These are phyloP conservation scores for Hortaea sp. DNA, from an alignment of 2,329 filamentous ascomycete genomes.

Conservation along the genomic window DNA sequence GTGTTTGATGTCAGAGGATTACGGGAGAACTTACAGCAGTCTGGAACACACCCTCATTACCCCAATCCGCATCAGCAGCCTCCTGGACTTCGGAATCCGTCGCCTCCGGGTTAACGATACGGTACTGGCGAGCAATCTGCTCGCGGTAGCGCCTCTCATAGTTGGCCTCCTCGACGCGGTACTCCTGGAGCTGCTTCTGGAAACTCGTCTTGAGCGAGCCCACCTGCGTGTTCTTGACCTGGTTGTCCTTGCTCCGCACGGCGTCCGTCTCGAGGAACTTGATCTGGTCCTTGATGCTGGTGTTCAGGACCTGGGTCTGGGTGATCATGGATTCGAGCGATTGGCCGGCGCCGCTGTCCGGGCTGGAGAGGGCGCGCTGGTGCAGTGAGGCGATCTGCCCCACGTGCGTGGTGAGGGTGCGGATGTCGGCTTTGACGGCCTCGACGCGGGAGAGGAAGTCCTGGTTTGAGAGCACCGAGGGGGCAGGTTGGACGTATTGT, in stretches of 20 bases:
- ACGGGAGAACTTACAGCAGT: slow-evolving; percentile 54
- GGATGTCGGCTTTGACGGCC: slow-evolving; percentile 57
- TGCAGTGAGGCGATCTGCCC: slow-evolving; percentile 59
- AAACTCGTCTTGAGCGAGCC: slow-evolving; percentile 62
- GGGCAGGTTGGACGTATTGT: slow-evolving; percentile 32
- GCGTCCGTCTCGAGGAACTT: slow-evolving; percentile 64
- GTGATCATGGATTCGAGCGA: slow-evolving; percentile 59
- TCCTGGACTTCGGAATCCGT: slow-evolving; percentile 60
- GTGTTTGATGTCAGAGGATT: too few relatives aligned
- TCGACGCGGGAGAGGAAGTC: slow-evolving; percentile 61
- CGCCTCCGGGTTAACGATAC: slow-evolving; percentile 63
- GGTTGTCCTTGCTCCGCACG: slow-evolving; percentile 52
- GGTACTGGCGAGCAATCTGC: slow-evolving; percentile 70
- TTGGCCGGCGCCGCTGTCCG: slow-evolving; percentile 43
- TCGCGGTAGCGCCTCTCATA: slow-evolving; percentile 65
- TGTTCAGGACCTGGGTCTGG: slow-evolving; percentile 62
- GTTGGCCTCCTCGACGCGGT: slow-evolving; percentile 59
- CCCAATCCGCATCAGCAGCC: slow-evolving; percentile 62
- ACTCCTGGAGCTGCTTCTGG: slow-evolving; percentile 59
- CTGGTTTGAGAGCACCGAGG: slow-evolving; percentile 46
- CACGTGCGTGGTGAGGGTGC: slow-evolving; percentile 55
- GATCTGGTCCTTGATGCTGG: slow-evolving; percentile 69
- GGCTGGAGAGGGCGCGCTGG: slow-evolving; percentile 59
- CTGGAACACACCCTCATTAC: slow-evolving; percentile 72
- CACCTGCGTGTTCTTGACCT: slow-evolving; percentile 60